Percentiles rank a stretch among this genome's conserved stretches.
phyloP scores from a whole-genome alignment of 441 rosid genomes.

The Populus hybrid region DNA sequence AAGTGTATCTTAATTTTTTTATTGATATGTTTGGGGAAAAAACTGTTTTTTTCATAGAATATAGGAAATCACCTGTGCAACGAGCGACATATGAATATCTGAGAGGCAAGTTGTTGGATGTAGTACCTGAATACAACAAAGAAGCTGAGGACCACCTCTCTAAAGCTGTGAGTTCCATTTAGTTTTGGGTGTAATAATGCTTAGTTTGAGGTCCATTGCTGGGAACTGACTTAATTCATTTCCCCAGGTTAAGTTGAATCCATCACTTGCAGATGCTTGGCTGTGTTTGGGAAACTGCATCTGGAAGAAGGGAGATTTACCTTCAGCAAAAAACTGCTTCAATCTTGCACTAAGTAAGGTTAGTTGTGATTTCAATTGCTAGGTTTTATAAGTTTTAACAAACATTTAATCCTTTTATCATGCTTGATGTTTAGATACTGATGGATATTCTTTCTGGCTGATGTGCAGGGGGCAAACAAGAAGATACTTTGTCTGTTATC shows the following conservation, averaged over 20 bases:
- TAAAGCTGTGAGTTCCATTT: conserved; percentile 53
- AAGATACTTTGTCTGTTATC: conserved; percentile 63
- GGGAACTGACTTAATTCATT: conserved; percentile 20
- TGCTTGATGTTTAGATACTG: background rate
- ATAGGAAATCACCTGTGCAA: conserved; percentile 45
- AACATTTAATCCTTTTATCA: background rate
- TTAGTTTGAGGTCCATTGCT: conserved; percentile 14
- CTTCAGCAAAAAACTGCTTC: conserved; percentile 64
- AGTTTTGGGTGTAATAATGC: background rate
- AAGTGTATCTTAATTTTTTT: background rate
- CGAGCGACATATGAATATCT: conserved; percentile 58
- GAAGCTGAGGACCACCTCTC: conserved; percentile 85
- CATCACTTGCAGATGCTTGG: conserved; percentile 80
- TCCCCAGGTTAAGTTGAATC: conserved; percentile 69
- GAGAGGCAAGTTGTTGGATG: conserved; percentile 66
- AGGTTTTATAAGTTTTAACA: background rate
- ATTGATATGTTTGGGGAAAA: background rate
- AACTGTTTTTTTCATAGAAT: conserved; percentile 30
- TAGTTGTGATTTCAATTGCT: background rate
- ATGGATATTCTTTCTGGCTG: conserved; percentile 4
- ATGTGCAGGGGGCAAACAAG: conserved; percentile 61
- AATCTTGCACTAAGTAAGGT: conserved; percentile 75
- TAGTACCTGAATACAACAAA: conserved; percentile 61
- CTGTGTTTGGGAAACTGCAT: conserved; percentile 66
- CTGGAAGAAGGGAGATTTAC: conserved; percentile 80